Base-by-base conservation (phyloP, 306 rosid genomes). In the Citrullus amarus region DNA sequence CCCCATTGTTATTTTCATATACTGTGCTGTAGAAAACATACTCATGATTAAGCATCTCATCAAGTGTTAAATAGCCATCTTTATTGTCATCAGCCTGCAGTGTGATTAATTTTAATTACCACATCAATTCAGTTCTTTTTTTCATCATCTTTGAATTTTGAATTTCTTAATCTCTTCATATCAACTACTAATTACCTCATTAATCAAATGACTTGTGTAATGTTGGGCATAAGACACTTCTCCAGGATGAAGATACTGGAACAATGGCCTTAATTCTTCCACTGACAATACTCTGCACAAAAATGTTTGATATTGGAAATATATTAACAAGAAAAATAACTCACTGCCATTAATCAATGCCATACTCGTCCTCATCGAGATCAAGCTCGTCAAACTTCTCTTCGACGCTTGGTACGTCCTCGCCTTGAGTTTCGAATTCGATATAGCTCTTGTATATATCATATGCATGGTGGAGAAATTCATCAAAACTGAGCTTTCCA, bases 11-110 rank as follows among this genome's bases (percentile, higher is more conserved):
- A 28, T 78, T 72, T 6, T 80, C 79, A 72, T 62, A 83, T 51
- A 83, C 79, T 4, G 88, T 78, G 81, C 44, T 80, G 50, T 88
- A 85, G 83, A 94, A 94, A 36, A 78, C 18, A 55, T 43, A 25
- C 68, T 93, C 94, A 57, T 92, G 91, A 55, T 82, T 76, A 20
- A 94, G 76, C 94, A 94, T 92, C 83, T 94, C 97, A 2, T 87
- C 50, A 0, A 89, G 81, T 78, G 94, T 76, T 81, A 94, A 83
- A 10, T 79, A 80, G 56, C 78, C 80, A 41, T 94, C 97, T 48
- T 81, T 83, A 80, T 88, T 80, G 9, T 88, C 91, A 83, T 94
- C 98, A 55, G 90, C 95, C 98, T 90, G 87, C 79, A 81, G 44
- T 16, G 53, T 25, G 28, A 25, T 39, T 51, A 4, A 51, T 51